These are phyloP conservation scores for Podochytrium sp. DNA, from an alignment of 192 early-diverging fungal species.

Conservation along the genomic window DNA sequence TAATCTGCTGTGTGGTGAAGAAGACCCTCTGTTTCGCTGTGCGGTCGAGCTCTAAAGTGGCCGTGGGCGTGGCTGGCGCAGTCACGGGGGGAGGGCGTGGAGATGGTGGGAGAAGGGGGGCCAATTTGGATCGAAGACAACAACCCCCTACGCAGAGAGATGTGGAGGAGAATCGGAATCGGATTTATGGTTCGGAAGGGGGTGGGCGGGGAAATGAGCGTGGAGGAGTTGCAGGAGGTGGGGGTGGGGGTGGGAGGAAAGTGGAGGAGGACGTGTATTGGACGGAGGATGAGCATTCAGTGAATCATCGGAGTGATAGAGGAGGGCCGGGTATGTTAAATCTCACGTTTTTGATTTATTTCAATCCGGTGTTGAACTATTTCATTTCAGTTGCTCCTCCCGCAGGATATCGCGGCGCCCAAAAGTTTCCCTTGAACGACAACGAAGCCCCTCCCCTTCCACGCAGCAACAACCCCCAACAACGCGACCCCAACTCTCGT, in stretches of 20 bases:
- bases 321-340: not conserved
- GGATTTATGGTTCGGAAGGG: conserved; percentile 6
- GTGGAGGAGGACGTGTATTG: not conserved
- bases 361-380: not conserved
- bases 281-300: not conserved
- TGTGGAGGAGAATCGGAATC: not conserved
- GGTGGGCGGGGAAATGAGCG: not conserved
- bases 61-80: not conserved
- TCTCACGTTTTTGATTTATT: not conserved
- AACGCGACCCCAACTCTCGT: not conserved
- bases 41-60: not conserved
- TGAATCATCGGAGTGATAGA: not conserved
- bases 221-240: not conserved
- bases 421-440: conserved; percentile 2
- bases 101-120: not conserved
- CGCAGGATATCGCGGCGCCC: not conserved
- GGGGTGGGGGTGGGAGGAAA: not conserved
- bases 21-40: not conserved
- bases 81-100: not conserved
- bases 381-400: not conserved
- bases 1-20: conserved; percentile 15
- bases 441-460: not conserved
- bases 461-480: not conserved
- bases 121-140: not conserved
- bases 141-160: not conserved